These are phyloP conservation scores for Cenchrus fungigraminus DNA, from an alignment of 176 grass and related monocot species.

Conservation along the genomic window DNA sequence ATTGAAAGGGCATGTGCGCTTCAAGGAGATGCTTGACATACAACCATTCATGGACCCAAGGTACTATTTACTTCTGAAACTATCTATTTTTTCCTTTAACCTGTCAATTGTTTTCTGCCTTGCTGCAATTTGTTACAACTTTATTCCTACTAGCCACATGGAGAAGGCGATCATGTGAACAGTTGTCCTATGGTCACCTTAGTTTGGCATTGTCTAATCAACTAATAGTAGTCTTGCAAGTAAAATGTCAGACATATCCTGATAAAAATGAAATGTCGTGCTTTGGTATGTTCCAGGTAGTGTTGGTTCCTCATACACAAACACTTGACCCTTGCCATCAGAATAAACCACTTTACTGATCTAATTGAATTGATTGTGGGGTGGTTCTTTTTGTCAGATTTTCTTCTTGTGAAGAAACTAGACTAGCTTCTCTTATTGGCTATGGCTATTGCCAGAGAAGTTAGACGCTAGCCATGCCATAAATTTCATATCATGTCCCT, in stretches of 20 bases:
- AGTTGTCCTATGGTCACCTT: not conserved
- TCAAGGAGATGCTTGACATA: conserved; percentile 86
- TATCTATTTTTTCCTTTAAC: not conserved
- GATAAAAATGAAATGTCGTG: not conserved
- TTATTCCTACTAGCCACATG: not conserved
- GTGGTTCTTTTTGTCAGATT: not conserved
- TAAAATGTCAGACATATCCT: not conserved
- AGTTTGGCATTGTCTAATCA: not conserved
- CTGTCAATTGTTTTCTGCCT: conserved; percentile 1
- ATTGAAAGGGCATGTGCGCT: conserved; percentile 82
- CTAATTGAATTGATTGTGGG: not conserved
- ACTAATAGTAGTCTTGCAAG: not conserved
- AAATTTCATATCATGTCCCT: not conserved
- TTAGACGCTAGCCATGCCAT: not conserved
- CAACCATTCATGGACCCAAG: conserved; percentile 75
- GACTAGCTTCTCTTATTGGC: not conserved
- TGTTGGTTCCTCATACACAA: not conserved
- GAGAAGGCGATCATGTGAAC: not conserved
- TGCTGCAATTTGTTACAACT: not conserved
- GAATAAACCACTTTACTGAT: not conserved
- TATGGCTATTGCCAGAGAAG: not conserved
- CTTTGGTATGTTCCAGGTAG: not conserved
- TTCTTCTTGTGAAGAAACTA: not conserved
- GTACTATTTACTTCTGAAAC: conserved; percentile 48
- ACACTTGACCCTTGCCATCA: not conserved